Conservation (phyloP, 2,329 filamentous ascomycete genomes). For the Daldinia sp. region DNA sequence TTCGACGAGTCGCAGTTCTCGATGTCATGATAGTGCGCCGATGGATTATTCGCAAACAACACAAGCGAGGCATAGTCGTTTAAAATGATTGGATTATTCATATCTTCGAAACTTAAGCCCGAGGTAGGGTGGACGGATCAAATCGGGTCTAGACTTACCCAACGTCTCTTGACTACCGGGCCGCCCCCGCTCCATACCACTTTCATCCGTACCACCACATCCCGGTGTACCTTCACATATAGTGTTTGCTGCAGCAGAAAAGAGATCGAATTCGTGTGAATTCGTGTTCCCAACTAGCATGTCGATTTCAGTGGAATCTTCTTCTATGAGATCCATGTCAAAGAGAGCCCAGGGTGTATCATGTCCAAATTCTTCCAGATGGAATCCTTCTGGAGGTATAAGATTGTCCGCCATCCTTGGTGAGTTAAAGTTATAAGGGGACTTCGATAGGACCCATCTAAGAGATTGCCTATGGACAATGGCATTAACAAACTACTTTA, state of each 20-base stretch:
- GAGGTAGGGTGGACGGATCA: constrained; percentile 5
- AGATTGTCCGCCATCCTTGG: constrained; percentile 29
- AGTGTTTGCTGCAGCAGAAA: constrained; percentile 6
- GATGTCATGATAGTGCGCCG: constrained; percentile 26
- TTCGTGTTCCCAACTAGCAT: background rate
- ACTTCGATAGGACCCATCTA: constrained; percentile 13
- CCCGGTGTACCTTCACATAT: constrained; percentile 5
- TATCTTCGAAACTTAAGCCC: constrained; percentile 31
- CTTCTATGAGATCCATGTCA: constrained; percentile 35
- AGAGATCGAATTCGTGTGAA: constrained; percentile 15
- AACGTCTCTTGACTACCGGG: constrained; percentile 16
- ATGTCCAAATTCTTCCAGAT: constrained; percentile 16
- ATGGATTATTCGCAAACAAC: constrained; percentile 39
- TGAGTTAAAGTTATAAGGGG: constrained; percentile 13
- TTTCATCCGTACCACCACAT: constrained; percentile 5
- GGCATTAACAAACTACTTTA: constrained; percentile 8
- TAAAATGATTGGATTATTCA: constrained; percentile 35
- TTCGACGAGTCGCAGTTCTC: constrained; percentile 28
- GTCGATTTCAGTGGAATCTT: constrained; percentile 17
- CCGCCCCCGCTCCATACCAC: constrained; percentile 15
- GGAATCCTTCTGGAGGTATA: constrained; percentile 24
- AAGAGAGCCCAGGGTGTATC: constrained; percentile 29
- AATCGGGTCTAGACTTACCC: constrained; percentile 34
- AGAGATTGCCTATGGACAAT: constrained; percentile 10
- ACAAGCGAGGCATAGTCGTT: constrained; percentile 31